Evolutionary conservation across 345 rosid species (phyloP), one percentile per base, ranked within the genome.

Genomic region (Populus pruinosa): DNA sequence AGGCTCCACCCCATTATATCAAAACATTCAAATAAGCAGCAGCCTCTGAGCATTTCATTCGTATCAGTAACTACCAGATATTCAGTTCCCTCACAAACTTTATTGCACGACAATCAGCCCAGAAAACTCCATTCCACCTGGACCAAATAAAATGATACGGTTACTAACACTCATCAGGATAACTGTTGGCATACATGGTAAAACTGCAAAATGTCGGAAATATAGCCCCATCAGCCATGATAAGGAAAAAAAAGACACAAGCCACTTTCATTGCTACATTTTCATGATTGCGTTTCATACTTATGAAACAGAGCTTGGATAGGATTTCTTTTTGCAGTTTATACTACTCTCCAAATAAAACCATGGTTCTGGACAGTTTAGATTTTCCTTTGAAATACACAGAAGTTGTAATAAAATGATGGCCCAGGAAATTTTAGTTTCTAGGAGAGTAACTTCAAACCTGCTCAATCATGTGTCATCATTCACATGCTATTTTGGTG

Each of bases 401-500:
- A 56, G 10, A 56, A 6, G 49, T 36, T 65, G 25, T 50, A 67
- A 69, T 69, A 56, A 25, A 67, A 56, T 12, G 23, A 20, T 12
- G 9, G 43, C 18, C 62, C 43, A 41, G 21, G 8, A 39, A 59
- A 29, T 23, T 23, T 67, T 49, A 16, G 4, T 50, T 68, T 79
- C 44, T 43, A 64, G 29, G 27, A 2, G 21, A 67, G 43, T 21
- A 74, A 53, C 62, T 65, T 41, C 83, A 47, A 71, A 80, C 86
- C 87, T 78, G 80, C 41, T 64, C 53, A 29, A 62, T 13, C 70
- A 44, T 41, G 65, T 12, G 41, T 27, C 16, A 47, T 83, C 75
- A 81, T 78, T 81, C 84, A 50, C 84, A 77, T 17, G 84, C 84
- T 35, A 81, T 77, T 74, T 77, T 81, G 44, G 84, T 81, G 78